Base-by-base conservation (phyloP, 2,329 filamentous ascomycete genomes). In the Xylariaceae sp. region DNA sequence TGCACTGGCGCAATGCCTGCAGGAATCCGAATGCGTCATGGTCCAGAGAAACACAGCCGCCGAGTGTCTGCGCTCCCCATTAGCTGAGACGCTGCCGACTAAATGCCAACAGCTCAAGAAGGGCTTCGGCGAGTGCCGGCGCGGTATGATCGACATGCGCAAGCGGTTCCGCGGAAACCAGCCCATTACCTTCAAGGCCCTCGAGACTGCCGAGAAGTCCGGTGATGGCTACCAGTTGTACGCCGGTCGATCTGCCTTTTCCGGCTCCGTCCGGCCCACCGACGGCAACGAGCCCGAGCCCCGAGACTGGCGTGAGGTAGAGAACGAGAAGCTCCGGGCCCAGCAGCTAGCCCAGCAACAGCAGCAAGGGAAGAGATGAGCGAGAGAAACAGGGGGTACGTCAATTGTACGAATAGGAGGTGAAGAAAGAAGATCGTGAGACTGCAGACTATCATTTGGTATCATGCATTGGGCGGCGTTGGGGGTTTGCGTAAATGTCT, bases 141-240 rank as follows among this genome's bases (percentile, higher is more conserved):
- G 92, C 61, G 94, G 94, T 61, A 84, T 95, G 84, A 88, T 97
- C 64, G 94, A 99, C 71, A 99, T 99, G 94, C 89, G 94, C 71
- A 97, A 97, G 76, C 87, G 94, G 32, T 97, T 99, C 74, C 84
- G 94, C 52, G 94, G 94, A 54, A 97, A 97, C 76, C 84, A 90
- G 70, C 91, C 94, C 50, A 85, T 95, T 61, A 79, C 83, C 21
- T 82, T 87, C 61, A 78, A 76, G 66, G 73, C 77, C 55, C 74
- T 84, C 64, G 79, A 84, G 67, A 78, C 86, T 61, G 71, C 81
- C 53, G 85, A 89, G 62, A 75, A 75, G 22, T 74, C 75, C 10
- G 77, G 76, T 58, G 73, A 76, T 51, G 80, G 81, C 3, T 82
- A 85, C 67, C 86, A 94, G 75, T 71, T 95, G 61, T 95, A 95